phyloP scores from a whole-genome alignment of 108 stramenopile genomes.

The Discostella pseudostelligera region DNA sequence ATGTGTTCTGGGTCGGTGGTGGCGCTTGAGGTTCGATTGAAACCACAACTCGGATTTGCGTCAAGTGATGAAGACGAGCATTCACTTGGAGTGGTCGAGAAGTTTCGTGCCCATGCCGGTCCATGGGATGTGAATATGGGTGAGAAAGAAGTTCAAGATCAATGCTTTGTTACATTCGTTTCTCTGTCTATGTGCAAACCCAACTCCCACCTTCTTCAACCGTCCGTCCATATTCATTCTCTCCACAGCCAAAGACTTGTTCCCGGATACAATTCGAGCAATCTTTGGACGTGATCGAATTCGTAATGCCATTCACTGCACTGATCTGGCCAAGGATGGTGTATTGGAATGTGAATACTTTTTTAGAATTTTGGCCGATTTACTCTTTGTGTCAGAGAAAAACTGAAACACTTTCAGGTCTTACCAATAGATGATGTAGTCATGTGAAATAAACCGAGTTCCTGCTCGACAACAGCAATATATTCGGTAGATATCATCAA shows the following conservation, averaged over 20 bases:
- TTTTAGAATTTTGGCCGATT: conserved; percentile 52
- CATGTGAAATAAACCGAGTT: too few relatives aligned
- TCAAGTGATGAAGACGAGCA: background rate
- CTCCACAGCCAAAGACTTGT: conserved; percentile 55
- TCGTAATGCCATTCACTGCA: conserved; percentile 84
- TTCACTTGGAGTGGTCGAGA: conserved; percentile 44
- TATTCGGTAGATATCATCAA: too few relatives aligned
- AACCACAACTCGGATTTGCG: conserved; percentile 23
- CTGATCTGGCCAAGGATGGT: conserved; percentile 76
- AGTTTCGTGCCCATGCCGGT: conserved; percentile 63
- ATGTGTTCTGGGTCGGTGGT: conserved; percentile 54
- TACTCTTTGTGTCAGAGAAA: background rate
- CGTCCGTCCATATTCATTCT: background rate
- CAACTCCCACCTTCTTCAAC: too few relatives aligned
- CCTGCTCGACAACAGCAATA: too few relatives aligned
- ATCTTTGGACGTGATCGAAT: conserved; percentile 59
- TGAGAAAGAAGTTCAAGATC: background rate
- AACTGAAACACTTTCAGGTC: too few relatives aligned
- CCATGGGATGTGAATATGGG: conserved; percentile 74
- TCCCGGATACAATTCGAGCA: conserved; percentile 58
- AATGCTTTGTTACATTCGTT: too few relatives aligned
- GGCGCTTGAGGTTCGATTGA: conserved; percentile 50
- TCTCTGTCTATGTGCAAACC: too few relatives aligned
- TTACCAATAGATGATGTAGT: too few relatives aligned
- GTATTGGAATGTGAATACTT: conserved; percentile 72